phyloP scores from a whole-genome alignment of 306 rosid species.

The Myrica gale region DNA sequence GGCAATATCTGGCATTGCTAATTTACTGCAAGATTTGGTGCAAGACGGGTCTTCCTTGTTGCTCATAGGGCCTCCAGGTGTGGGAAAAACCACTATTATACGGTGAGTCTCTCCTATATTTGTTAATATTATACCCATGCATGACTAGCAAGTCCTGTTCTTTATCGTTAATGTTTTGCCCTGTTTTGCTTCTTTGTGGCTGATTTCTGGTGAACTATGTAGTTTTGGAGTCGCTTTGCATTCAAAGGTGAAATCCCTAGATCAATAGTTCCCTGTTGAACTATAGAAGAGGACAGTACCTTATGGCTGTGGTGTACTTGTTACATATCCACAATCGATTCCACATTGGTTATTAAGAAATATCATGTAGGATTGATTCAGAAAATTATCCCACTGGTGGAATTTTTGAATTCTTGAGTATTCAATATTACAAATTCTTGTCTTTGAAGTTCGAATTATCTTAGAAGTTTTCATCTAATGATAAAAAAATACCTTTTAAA shows the following conservation, averaged over 20 bases:
- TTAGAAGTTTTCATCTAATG: background rate
- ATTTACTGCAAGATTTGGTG: slow-evolving; percentile 77
- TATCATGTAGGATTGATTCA: background rate
- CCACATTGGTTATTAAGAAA: background rate
- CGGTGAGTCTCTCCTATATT: slow-evolving; percentile 47
- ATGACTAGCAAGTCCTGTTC: slow-evolving; percentile 8
- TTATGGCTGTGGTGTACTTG: background rate
- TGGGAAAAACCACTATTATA: slow-evolving; percentile 92
- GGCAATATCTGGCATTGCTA: slow-evolving; percentile 85
- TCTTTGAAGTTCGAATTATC: background rate
- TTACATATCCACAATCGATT: background rate
- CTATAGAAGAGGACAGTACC: background rate
- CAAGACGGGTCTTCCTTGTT: slow-evolving; percentile 87
- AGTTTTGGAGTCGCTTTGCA: background rate
- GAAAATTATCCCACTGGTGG: background rate
- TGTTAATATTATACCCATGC: background rate
- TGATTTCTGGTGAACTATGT: background rate
- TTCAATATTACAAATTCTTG: background rate
- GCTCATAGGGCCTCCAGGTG: slow-evolving; percentile 98
- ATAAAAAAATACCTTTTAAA: too few relatives aligned
- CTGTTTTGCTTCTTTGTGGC: background rate
- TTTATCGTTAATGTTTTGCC: background rate
- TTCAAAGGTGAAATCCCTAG: background rate
- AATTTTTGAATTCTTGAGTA: background rate
- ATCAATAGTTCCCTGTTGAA: background rate